Evolutionary conservation across 176 grass and related monocot species (phyloP).

Genomic region (Dendrocalamus sinicus): DNA sequence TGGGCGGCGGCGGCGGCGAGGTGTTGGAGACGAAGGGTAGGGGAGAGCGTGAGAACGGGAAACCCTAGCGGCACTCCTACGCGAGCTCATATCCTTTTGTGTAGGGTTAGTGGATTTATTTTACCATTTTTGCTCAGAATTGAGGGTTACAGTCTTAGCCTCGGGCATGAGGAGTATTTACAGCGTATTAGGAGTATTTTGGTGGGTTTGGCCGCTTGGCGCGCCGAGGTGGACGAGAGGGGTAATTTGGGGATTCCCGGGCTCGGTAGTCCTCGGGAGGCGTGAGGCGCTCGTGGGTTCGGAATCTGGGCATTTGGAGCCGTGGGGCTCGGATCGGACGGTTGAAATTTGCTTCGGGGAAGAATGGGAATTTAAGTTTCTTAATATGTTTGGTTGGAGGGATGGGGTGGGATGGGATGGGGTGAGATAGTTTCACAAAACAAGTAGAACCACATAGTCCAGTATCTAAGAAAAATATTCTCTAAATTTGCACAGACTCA

Average conservation of each 20-base stretch:
- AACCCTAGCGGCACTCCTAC: constrained; percentile 79
- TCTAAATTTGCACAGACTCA: no score
- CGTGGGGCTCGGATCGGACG: constrained; percentile 20
- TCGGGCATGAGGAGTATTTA: background rate
- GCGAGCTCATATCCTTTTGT: constrained; percentile 53
- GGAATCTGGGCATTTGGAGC: constrained; percentile 19
- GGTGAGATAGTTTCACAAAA: no score
- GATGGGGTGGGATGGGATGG: no score
- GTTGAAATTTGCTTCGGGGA: background rate
- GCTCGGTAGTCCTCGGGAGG: background rate
- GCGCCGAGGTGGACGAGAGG: background rate
- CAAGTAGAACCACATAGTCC: no score
- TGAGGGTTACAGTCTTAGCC: background rate
- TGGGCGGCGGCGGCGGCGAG: constrained; percentile 40
- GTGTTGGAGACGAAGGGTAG: constrained; percentile 23
- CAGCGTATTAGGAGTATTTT: background rate
- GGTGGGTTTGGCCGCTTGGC: background rate
- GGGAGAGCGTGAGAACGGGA: constrained; percentile 25
- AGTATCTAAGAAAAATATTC: no score
- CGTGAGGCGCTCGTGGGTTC: background rate
- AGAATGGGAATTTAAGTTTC: background rate
- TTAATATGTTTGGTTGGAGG: no score
- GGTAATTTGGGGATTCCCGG: constrained; percentile 9
- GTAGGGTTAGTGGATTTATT: constrained; percentile 34
- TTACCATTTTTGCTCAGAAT: background rate